Conservation (phyloP, 2,329 filamentous ascomycete genomes). For the Xylaria sp. region DNA sequence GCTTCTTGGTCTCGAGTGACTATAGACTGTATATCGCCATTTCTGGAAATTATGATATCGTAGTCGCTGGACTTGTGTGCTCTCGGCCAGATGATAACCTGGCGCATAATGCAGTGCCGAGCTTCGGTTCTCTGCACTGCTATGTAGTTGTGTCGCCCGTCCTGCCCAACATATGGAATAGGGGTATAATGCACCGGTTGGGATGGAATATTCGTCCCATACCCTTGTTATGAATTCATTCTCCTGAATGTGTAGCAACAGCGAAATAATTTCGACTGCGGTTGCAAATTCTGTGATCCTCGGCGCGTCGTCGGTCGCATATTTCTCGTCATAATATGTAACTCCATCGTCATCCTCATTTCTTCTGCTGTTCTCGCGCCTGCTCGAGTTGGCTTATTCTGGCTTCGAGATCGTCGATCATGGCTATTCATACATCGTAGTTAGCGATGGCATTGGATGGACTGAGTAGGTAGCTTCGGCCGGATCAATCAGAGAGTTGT, state of each 20-base stretch:
- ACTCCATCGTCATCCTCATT: constrained; percentile 2
- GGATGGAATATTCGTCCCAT: background rate
- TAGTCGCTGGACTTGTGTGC: background rate
- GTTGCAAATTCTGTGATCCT: background rate
- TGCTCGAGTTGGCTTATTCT: constrained; percentile 30
- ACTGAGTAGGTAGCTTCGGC: background rate
- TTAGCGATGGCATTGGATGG: background rate
- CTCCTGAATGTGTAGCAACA: background rate
- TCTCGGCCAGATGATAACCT: background rate
- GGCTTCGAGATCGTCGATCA: constrained; percentile 28
- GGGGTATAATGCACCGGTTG: background rate
- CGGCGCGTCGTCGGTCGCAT: background rate
- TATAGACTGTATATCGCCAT: background rate
- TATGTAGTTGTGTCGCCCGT: background rate
- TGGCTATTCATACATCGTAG: constrained; percentile 20
- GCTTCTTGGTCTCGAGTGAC: background rate
- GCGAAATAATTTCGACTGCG: background rate
- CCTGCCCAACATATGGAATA: background rate
- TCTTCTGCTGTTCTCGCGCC: constrained; percentile 13
- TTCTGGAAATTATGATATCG: background rate
- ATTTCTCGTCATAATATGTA: background rate
- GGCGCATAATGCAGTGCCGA: background rate
- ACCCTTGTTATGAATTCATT: background rate
- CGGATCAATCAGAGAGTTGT: background rate
- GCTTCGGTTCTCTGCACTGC: background rate